Evolutionary conservation across 225 moss, liverwort and hornwort species (phyloP).

Genomic region (Sphagnum tenellum): DNA sequence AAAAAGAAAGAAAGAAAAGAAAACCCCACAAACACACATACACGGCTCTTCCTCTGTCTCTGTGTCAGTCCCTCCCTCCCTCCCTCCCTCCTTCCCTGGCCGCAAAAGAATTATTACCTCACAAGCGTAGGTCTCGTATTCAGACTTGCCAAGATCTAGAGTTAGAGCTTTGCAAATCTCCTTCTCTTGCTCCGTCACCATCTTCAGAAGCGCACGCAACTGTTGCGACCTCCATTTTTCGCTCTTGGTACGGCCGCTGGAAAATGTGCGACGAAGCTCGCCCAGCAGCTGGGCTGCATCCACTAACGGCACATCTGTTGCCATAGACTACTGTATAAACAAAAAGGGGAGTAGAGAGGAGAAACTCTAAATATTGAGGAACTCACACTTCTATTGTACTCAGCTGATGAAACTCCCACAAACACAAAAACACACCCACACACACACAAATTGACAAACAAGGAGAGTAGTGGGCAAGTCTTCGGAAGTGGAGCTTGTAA

Average conservation of each 20-base stretch:
- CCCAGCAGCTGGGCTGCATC: constrained; percentile 16
- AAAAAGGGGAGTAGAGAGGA: no score
- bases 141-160: constrained; percentile 53
- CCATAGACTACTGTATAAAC: no score
- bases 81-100: background rate
- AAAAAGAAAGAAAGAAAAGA: background rate
- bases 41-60: background rate
- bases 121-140: constrained; percentile 24
- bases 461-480: no score
- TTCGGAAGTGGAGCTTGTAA: no score
- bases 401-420: no score
- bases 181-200: constrained; percentile 34
- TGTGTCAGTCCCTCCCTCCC: background rate
- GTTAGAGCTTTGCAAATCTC: constrained; percentile 47
- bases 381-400: no score
- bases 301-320: background rate
- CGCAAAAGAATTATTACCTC: constrained; percentile 21
- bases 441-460: no score
- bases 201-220: constrained; percentile 28
- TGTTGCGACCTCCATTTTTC: constrained; percentile 60
- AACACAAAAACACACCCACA: no score
- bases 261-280: constrained; percentile 37
- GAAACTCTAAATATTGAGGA: no score
- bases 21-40: background rate
- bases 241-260: constrained; percentile 33